phyloP scores from a whole-genome alignment of 176 grass and related monocot species.

The Oryza meyeriana region DNA sequence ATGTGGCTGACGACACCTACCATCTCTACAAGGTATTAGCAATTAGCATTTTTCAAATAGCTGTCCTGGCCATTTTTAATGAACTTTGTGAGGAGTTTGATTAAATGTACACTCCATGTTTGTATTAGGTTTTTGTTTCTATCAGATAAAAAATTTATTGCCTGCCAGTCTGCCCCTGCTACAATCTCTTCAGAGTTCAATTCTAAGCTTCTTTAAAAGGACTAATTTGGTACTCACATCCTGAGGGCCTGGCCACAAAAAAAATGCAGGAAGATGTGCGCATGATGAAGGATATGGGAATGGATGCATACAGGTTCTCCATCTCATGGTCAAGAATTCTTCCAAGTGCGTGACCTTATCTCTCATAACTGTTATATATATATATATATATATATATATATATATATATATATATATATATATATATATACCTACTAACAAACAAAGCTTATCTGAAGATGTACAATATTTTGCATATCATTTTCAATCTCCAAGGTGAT shows the following conservation, averaged over 20 bases:
- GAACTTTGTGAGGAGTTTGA: no score
- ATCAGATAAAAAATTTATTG: no score
- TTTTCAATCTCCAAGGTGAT: neutral
- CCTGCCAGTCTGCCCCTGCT: no score
- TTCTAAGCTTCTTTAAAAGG: no score
- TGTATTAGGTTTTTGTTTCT: no score
- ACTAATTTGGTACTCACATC: neutral
- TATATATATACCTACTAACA: neutral
- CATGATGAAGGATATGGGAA: conserved; percentile 31
- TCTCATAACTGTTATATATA: neutral
- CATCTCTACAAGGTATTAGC: conserved; percentile 47
- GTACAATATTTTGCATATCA: neutral
- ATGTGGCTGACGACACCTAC: conserved; percentile 59
- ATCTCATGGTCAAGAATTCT: conserved; percentile 58
- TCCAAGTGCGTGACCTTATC: conserved; percentile 34
- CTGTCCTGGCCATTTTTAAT: no score
- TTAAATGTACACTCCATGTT: no score
- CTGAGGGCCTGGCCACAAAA: no score
- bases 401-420: no score
- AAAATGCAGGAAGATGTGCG: conserved; percentile 47
- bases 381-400: no score
- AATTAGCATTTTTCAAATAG: no score
- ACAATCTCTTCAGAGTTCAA: no score
- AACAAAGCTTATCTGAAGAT: neutral
- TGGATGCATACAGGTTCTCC: conserved; percentile 41